Evolutionary conservation across 2,329 filamentous ascomycete genomes (phyloP).

Genomic region (Emydomyces testavorans): DNA sequence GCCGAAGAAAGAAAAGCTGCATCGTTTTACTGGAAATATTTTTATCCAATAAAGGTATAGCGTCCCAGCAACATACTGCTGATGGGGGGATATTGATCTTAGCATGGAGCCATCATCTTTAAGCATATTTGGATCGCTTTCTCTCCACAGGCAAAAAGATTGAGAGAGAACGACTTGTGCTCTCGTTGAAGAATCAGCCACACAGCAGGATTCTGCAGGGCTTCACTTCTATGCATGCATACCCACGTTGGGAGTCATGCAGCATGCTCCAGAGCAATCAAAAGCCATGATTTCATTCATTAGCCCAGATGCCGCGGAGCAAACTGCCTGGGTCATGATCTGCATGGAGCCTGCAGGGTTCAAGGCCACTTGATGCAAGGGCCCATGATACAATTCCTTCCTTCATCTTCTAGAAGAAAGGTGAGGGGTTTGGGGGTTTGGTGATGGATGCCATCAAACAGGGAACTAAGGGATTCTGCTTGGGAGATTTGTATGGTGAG

Average conservation of each 20-base stretch:
- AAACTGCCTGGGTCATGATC: neutral
- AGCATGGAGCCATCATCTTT: too few species aligned
- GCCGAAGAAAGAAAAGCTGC: too few species aligned
- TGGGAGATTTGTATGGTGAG: too few species aligned
- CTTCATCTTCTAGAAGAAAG: neutral
- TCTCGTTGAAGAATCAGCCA: neutral
- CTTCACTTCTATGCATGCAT: neutral
- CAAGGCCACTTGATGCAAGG: neutral
- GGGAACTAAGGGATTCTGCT: too few species aligned
- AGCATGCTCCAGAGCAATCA: neutral
- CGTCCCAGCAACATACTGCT: too few species aligned
- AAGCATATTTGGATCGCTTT: too few species aligned
- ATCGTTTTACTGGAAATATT: too few species aligned
- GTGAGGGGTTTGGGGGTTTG: too few species aligned
- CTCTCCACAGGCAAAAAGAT: too few species aligned
- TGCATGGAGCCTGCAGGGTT: neutral
- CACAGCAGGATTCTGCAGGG: neutral
- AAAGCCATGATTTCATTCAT: neutral
- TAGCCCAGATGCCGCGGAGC: neutral
- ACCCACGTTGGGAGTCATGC: neutral
- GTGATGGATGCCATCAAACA: too few species aligned
- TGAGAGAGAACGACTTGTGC: neutral
- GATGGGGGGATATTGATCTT: too few species aligned
- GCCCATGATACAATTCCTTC: neutral
- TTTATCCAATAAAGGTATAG: too few species aligned